phyloP scores from a whole-genome alignment of 148 eudicot species.

The Rhododendron ovatum region DNA sequence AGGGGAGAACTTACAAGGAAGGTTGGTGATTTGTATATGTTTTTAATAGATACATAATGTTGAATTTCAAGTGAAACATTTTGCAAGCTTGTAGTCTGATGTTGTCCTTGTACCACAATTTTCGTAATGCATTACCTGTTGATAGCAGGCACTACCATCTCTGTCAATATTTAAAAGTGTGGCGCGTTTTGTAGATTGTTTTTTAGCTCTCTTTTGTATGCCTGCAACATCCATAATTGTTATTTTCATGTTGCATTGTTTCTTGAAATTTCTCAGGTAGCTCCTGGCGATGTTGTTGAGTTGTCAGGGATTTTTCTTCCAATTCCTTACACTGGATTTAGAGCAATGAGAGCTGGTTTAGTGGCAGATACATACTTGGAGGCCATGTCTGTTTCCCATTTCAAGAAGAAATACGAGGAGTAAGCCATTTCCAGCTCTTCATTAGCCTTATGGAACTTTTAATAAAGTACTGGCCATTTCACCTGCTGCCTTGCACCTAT shows the following conservation, averaged over 20 bases:
- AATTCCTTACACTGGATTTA: slow-evolving; percentile 92
- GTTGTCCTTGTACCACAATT: background rate
- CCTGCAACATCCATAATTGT: background rate
- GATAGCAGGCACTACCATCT: background rate
- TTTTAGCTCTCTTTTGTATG: background rate
- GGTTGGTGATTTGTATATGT: slow-evolving; percentile 37
- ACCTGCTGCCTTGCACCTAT: background rate
- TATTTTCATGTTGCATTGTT: background rate
- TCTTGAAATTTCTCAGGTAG: slow-evolving; percentile 43
- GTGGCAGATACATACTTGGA: slow-evolving; percentile 99
- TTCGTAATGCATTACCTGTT: background rate
- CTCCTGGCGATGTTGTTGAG: slow-evolving; percentile 97
- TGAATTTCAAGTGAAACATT: background rate
- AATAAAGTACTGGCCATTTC: background rate
- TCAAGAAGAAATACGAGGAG: slow-evolving; percentile 99
- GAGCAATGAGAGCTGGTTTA: slow-evolving; percentile 97
- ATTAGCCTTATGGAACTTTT: background rate
- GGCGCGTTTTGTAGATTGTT: background rate
- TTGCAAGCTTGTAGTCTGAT: background rate
- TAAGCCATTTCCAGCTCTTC: slow-evolving; percentile 34
- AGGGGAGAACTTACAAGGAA: slow-evolving; percentile 98
- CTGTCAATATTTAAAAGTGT: background rate
- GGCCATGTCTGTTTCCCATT: slow-evolving; percentile 92
- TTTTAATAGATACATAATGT: background rate
- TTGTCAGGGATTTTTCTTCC: slow-evolving; percentile 95